Conservation (phyloP, 2,329 filamentous ascomycete genomes). For the Aspergillus thermomutatus region DNA sequence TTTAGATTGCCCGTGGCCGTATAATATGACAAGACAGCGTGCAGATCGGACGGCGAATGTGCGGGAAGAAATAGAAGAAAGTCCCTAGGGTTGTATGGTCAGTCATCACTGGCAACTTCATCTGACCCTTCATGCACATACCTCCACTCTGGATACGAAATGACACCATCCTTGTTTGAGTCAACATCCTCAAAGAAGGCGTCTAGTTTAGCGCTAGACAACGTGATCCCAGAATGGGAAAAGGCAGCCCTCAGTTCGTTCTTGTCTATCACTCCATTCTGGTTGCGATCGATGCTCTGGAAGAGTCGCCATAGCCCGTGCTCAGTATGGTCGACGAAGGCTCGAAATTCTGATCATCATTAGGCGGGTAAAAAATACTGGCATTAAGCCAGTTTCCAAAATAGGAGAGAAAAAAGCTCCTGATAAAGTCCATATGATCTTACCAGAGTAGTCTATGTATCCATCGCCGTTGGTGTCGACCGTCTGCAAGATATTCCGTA, state of each 20-base stretch:
- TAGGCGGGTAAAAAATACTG: conserved; percentile 19
- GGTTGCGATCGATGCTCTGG: conserved; percentile 77
- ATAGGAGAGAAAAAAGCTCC: conserved; percentile 3
- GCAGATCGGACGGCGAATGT: conserved; percentile 60
- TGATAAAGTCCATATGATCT: conserved; percentile 25
- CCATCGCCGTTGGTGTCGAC: conserved; percentile 88
- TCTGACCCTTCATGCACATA: conserved; percentile 48
- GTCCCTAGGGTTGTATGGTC: conserved; percentile 55
- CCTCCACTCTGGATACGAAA: conserved; percentile 96
- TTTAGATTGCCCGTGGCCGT: conserved; percentile 84
- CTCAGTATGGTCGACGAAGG: conserved; percentile 85
- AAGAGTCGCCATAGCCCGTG: conserved; percentile 79
- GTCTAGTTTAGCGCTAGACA: conserved; percentile 73
- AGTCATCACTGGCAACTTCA: conserved; percentile 11
- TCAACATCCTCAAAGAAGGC: conserved; percentile 90
- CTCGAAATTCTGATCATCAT: conserved; percentile 69
- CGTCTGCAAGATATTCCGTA: conserved; percentile 73
- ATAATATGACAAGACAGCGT: conserved; percentile 86
- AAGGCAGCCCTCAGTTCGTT: conserved; percentile 80
- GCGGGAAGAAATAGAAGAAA: conserved; percentile 86
- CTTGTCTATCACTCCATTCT: conserved; percentile 82
- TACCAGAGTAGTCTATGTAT: conserved; percentile 86
- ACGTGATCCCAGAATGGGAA: conserved; percentile 69
- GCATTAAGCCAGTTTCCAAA: conserved; percentile 14
- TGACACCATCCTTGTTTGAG: conserved; percentile 78